Evolutionary conservation across 768 basidiomycete genomes (phyloP), one percentile per base, ranked within the genome.

Genomic region (Gloeopeniophorella convolvens): DNA sequence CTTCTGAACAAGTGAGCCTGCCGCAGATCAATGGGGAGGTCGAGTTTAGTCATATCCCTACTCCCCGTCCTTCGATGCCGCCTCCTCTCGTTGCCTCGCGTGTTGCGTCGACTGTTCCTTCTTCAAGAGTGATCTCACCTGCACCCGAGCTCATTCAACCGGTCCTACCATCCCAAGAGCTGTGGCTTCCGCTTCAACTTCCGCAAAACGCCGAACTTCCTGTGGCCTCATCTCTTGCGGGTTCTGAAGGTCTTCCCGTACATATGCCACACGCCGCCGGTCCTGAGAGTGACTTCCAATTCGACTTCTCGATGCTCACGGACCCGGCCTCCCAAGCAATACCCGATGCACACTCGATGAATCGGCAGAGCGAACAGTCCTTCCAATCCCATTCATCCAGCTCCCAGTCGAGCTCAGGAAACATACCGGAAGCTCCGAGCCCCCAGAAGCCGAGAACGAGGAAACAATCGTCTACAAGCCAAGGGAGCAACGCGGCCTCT

Each of bases 241-340:
- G 11, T 3, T 42, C 41, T 11, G 20, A 13, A 10, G 16, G 8
- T 28, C 41, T 42, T 18, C 13, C 41, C 27, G 41, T 27, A 4
- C n/a, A 30, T 24, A 30, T 42, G 30, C 9, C n/a, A 4, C 24
- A 42, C 11, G 41, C 27, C n/a, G 26, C 30, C 7, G 18, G n/a
- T 18, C 32, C 44, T 4, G 30, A 32, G 13, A 45, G 20, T 18
- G 10, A 7, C 32, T 32, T 37, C 16, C 15, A 30, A 34, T 40
- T 49, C 37, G 49, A 51, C 35, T 51, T 51, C 16, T 51, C 48
- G 8, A 40, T 40, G 15, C 28, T 49, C n/a, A 24, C 40, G n/a
- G 28, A n/a, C 15, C 39, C 32, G 16, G 39, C 30, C 31, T 16
- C 31, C 8, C 48, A 33, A 20, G 48, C 48, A 42, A n/a, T 16